Conservation (phyloP, 2,329 filamentous ascomycete species). For the Fonsecaea monophora region DNA sequence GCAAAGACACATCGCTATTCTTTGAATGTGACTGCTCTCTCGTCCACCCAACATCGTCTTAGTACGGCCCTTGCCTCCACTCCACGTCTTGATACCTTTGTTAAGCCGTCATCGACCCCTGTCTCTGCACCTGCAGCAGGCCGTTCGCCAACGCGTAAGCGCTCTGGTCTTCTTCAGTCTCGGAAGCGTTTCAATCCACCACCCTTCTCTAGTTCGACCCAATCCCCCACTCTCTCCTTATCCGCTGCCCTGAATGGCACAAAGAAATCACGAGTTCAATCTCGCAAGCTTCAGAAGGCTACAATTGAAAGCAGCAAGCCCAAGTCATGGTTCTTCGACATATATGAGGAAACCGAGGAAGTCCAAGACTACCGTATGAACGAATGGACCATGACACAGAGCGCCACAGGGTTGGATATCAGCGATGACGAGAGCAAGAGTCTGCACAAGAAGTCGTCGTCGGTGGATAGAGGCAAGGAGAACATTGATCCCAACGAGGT, state of each 20-base stretch:
- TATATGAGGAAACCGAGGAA: conserved; percentile 89
- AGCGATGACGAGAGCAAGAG: conserved; percentile 77
- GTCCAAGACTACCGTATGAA: conserved; percentile 85
- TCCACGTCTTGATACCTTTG: conserved; percentile 37
- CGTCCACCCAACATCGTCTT: conserved; percentile 29
- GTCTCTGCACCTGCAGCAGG: conserved; percentile 71
- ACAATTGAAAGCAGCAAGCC: conserved; percentile 65
- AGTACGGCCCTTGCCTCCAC: conserved; percentile 32
- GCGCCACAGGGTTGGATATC: conserved; percentile 80
- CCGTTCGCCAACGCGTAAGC: conserved; percentile 76
- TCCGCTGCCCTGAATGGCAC: conserved; percentile 80
- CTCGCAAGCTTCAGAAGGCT: conserved; percentile 37
- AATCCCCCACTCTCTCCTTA: conserved; percentile 77
- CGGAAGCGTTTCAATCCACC: conserved; percentile 77
- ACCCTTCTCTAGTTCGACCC: conserved; percentile 57
- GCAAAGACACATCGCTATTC: conserved; percentile 59
- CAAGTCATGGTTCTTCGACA: conserved; percentile 84
- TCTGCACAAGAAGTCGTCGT: conserved; percentile 26
- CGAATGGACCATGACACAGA: conserved; percentile 73
- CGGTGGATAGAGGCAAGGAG: conserved; percentile 80
- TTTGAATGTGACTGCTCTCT: conserved; percentile 45
- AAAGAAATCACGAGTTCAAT: conserved; percentile 43
- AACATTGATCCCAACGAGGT: conserved; percentile 75
- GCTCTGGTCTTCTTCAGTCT: conserved; percentile 72
- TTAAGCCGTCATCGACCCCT: conserved; percentile 51